A percentile compares a stretch with the other conserved stretches of the same genome.
These are phyloP conservation scores for Pseudotsuga menziesii DNA, from an alignment of 75 land plant species.

Conservation along the genomic window DNA sequence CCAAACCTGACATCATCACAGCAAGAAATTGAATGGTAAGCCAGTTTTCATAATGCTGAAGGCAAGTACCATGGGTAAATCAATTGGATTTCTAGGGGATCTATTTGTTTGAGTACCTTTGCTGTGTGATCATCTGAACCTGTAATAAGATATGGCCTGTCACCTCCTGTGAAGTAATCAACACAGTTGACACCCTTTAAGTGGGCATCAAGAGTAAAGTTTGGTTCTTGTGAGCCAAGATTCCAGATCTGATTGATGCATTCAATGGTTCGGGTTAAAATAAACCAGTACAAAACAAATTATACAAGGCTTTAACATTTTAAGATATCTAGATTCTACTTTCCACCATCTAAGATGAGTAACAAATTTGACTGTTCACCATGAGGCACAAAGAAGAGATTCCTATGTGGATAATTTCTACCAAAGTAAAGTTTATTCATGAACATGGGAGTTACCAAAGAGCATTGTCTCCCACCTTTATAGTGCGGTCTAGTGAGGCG, in stretches of 20 bases:
- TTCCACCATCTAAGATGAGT: background rate
- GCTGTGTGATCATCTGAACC: conserved; percentile 96
- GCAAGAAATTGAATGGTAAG: background rate
- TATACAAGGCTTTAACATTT: background rate
- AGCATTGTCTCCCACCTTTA: conserved; percentile 47
- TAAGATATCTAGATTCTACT: background rate
- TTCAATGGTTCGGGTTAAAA: background rate
- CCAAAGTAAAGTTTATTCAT: background rate
- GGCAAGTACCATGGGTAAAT: background rate
- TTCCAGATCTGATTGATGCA: conserved; percentile 76
- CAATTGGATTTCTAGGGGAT: background rate
- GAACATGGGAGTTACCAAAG: background rate
- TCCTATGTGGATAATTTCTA: background rate
- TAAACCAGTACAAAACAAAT: background rate
- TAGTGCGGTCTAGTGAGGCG: conserved; percentile 84
- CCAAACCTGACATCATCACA: conserved; percentile 55
- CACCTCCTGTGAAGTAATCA: conserved; percentile 76
- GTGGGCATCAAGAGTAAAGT: conserved; percentile 88
- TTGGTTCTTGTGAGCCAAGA: conserved; percentile 84
- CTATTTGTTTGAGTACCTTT: conserved; percentile 38
- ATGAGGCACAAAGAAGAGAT: background rate
- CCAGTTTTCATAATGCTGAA: background rate
- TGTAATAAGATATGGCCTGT: conserved; percentile 69
- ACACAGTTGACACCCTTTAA: conserved; percentile 87
- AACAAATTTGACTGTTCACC: background rate